Evolutionary conservation across 805 yeast genomes (phyloP).

Genomic region (Jamesozyma piceae): DNA sequence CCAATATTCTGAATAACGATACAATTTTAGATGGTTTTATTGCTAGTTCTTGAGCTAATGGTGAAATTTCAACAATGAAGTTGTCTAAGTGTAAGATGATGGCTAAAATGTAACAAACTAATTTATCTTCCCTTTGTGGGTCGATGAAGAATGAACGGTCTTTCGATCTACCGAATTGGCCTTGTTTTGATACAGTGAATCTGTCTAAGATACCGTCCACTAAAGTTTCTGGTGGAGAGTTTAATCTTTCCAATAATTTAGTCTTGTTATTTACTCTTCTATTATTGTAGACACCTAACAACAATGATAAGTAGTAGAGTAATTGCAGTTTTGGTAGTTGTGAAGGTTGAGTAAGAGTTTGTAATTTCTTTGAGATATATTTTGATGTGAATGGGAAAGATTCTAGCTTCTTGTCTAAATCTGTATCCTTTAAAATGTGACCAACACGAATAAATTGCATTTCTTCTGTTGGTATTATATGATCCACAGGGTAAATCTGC

Average conservation of each 20-base stretch:
- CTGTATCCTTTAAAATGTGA: slow-evolving; percentile 48
- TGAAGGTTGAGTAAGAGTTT: slow-evolving; percentile 33
- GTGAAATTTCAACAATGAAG: slow-evolving; percentile 64
- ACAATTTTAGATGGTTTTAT: slow-evolving; percentile 66
- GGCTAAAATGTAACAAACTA: slow-evolving; percentile 69
- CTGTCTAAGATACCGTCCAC: slow-evolving; percentile 62
- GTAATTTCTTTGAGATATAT: slow-evolving; percentile 43
- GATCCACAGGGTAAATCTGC: slow-evolving; percentile 68
- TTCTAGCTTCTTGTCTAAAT: slow-evolving; percentile 41
- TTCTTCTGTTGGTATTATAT: slow-evolving; percentile 62
- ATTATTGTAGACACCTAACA: slow-evolving; percentile 71
- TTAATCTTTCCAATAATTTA: slow-evolving; percentile 49
- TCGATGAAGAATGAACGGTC: slow-evolving; percentile 73
- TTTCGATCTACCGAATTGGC: slow-evolving; percentile 62
- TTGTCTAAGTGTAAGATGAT: slow-evolving; percentile 66
- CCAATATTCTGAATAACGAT: slow-evolving; percentile 66
- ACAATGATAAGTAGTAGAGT: slow-evolving; percentile 68
- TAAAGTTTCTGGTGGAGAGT: slow-evolving; percentile 62
- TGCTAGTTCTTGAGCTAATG: slow-evolving; percentile 76
- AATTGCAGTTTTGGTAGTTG: slow-evolving; percentile 55
- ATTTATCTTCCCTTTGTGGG: slow-evolving; percentile 79
- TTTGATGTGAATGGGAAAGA: slow-evolving; percentile 55
- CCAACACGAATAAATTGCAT: slow-evolving; percentile 55
- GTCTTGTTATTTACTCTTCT: slow-evolving; percentile 55
- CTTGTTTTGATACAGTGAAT: slow-evolving; percentile 59